These are phyloP conservation scores for Verruconis gallopava DNA, from an alignment of 2,329 filamentous ascomycete genomes.

Conservation along the genomic window DNA sequence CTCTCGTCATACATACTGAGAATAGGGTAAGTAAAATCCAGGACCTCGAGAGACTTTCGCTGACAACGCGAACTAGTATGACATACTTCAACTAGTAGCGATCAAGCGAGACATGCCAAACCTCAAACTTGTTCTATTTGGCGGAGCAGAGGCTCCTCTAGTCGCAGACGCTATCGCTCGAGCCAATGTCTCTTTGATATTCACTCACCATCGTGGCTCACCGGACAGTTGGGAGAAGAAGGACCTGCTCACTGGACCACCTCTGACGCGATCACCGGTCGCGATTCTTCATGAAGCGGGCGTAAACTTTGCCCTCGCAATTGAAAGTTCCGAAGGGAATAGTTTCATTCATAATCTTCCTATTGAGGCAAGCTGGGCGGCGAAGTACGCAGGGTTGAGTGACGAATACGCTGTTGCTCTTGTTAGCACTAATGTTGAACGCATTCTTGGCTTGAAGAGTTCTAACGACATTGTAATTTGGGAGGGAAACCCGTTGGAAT, in stretches of 20 bases:
- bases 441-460: slow-evolving; percentile 44
- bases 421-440: slow-evolving; percentile 44
- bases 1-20: slow-evolving; percentile 28
- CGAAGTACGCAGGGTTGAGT: slow-evolving; percentile 32
- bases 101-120: slow-evolving; percentile 39
- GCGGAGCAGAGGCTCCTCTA: slow-evolving; percentile 50
- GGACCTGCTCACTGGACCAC: slow-evolving; percentile 49
- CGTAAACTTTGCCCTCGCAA: slow-evolving; percentile 44
- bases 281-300: slow-evolving; percentile 46
- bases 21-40: slow-evolving; percentile 21
- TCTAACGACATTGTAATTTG: slow-evolving; percentile 48
- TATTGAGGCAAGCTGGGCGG: slow-evolving; percentile 45
- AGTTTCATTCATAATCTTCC: slow-evolving; percentile 27
- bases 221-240: slow-evolving; percentile 49
- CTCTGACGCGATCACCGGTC: slow-evolving; percentile 50
- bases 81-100: slow-evolving; percentile 45
- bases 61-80: slow-evolving; percentile 26
- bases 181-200: slow-evolving; percentile 45
- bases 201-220: slow-evolving; percentile 24
- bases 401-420: slow-evolving; percentile 44
- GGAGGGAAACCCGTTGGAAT: slow-evolving; percentile 50
- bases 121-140: slow-evolving; percentile 40
- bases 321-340: slow-evolving; percentile 50
- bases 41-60: not conserved
- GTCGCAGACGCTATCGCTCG: slow-evolving; percentile 45